Evolutionary conservation across 2,329 filamentous ascomycete species (phyloP), one percentile per base, ranked within the genome.

Genomic region (Ceratocystis papillata): DNA sequence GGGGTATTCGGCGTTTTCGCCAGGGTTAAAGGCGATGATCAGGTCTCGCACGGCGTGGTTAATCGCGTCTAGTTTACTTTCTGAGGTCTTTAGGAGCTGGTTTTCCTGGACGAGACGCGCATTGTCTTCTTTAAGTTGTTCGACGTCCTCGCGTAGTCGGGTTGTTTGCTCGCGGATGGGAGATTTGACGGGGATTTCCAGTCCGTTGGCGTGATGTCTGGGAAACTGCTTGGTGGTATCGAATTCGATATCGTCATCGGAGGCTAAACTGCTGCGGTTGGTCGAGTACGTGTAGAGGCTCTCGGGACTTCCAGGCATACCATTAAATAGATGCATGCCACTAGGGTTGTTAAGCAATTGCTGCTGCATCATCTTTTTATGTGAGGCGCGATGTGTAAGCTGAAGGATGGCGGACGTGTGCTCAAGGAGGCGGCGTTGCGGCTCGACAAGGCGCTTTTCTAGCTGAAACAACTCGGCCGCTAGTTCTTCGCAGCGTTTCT

Each of bases 361-460:
- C 20, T 67, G 62, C 37, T 66, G 68, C 50, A 55, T 63, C 45
- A 65, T 64, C 65, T 77, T 78, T 70, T 82, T 83, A 72, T 83
- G 87, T n/a, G 87, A 80, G 0, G 83, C 85, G 71, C 87, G 88
- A 75, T 97, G 92, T 7, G 92, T 95, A 75, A 96, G 83, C 73
- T 96, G 91, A 65, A 99, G 78, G 48, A 99, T 89, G 57, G 90
- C 93, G 15, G 94, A 92, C 0, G 93, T 97, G 74, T 99, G 94
- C 74, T 93, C 86, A 63, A 97, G 78, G 57, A 99, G 78, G 69
- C 85, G 84, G 71, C 83, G 83, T 72, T 95, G 89, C 7, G 89
- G 83, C 67, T 87, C 82, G 77, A 90, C 86, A 67, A 87, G 78
- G 70, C 88, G 80, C 74, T 88, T 89, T 75, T 96, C 90, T 66